These are phyloP conservation scores for Lichtheimia ornata DNA, from an alignment of 371 early-diverging fungal species.

Conservation along the genomic window DNA sequence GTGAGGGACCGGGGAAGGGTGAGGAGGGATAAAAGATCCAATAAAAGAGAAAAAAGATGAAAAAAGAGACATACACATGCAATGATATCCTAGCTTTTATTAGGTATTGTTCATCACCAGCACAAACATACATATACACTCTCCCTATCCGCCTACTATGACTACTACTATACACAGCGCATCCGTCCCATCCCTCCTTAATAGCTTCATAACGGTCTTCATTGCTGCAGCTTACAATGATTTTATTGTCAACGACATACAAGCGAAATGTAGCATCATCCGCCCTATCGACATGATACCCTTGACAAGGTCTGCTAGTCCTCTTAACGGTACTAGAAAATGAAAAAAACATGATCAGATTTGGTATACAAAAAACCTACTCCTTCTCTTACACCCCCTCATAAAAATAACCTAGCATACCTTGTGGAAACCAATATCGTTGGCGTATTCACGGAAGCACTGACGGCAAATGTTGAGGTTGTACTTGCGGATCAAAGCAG, in stretches of 20 bases:
- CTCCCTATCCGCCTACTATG: neutral
- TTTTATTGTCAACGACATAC: constrained; percentile 1
- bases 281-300: constrained; percentile 1
- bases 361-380: neutral
- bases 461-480: constrained; percentile 98
- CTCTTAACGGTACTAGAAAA: constrained; percentile 9
- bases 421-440: constrained; percentile 98
- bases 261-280: neutral
- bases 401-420: constrained; percentile 19
- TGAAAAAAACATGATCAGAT: neutral
- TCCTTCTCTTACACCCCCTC: neutral
- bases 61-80: neutral
- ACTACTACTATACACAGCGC: neutral
- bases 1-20: neutral
- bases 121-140: too few species aligned
- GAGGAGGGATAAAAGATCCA: constrained; percentile 4
- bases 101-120: too few species aligned
- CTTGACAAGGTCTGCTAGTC: constrained; percentile 2
- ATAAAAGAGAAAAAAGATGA: neutral
- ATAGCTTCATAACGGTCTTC: too few species aligned
- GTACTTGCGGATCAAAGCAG: constrained; percentile 99
- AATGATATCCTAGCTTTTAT: neutral
- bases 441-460: constrained; percentile 99
- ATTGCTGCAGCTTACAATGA: neutral
- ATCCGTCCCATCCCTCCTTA: neutral